Evolutionary conservation across 768 basidiomycete genomes (phyloP), one percentile per base, ranked within the genome.

Genomic region (Mycena rosella): DNA sequence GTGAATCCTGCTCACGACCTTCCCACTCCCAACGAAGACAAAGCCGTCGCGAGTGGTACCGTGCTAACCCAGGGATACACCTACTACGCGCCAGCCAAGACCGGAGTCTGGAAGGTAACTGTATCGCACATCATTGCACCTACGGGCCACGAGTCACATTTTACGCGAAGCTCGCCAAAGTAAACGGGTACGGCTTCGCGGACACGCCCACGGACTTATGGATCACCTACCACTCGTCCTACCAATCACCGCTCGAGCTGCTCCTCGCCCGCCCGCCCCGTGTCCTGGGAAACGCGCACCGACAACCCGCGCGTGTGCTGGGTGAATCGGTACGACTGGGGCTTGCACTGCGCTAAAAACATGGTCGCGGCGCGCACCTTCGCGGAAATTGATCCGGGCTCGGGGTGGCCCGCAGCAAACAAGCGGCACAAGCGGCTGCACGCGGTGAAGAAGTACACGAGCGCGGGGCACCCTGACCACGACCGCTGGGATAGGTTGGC

Each of bases 241-340:
- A 49, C 54, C 48, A 69, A n/a, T 53, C 67, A 10, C 63, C 63
- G 5, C 22, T 57, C 32, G 58, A 59, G 22, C 54, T 72, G 18
- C 59, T 68, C 30, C 44, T 58, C 29, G n/a, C 58, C 65, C 24
- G 32, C 70, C 4, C 67, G 67, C 13, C 17, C 14, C 18, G 38
- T 64, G 27, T 20, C 26, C 24, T 64, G 62, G 57, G 57, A 27
- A 4, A 61, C 61, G 20, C 67, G 62, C 11, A 27, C 40, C 47
- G 11, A 11, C 0, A 61, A 60, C 22, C 51, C 60, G 13, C 69
- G 65, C 14, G 60, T 71, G 14, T 40, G 47, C 8, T 65, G 57
- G 52, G 66, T 71, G 22, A 64, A 71, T 45, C 63, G 63, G 4
- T 65, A 72, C 55, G 71, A 69, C 45, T 72, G 68, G 71, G 60